A percentile compares a stretch with the other conserved stretches of the same genome.
Evolutionary conservation across 2,329 filamentous ascomycete genomes (phyloP).

Genomic region (Diaporthe citriasiana): DNA sequence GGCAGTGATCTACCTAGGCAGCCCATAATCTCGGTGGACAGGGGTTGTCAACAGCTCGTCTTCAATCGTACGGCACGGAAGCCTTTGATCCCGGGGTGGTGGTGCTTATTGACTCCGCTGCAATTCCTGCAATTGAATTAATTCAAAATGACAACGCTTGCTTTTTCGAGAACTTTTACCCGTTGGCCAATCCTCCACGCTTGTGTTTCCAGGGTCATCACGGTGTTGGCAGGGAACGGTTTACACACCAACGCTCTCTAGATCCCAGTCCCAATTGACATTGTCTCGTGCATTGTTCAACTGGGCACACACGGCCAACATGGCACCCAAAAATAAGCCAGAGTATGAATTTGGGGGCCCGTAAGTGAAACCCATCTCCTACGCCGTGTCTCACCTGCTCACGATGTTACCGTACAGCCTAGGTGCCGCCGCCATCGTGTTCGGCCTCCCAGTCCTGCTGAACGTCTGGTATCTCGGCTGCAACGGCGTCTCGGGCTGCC

Average conservation of each 20-base stretch:
- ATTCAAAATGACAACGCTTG: neutral
- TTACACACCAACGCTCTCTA: neutral
- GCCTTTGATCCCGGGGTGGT: conserved; percentile 2
- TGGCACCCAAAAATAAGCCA: conserved; percentile 15
- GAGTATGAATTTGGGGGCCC: conserved; percentile 44
- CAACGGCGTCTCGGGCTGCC: conserved; percentile 67
- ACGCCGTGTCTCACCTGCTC: neutral
- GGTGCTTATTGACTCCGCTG: neutral
- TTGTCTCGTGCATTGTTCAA: neutral
- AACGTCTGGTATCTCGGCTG: conserved; percentile 57
- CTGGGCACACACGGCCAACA: neutral
- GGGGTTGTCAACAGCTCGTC: neutral
- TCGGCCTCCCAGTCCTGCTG: conserved; percentile 43
- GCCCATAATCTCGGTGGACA: neutral
- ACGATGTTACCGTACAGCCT: conserved; percentile 19
- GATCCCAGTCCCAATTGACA: neutral
- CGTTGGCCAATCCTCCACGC: no score
- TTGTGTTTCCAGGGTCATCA: neutral
- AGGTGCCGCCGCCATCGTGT: conserved; percentile 43
- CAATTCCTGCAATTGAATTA: neutral
- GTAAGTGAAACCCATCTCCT: conserved; percentile 29
- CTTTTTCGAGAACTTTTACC: neutral
- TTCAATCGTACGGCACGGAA: conserved; percentile 30
- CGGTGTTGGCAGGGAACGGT: no score
- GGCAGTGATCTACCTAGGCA: neutral